A percentile compares a stretch with the other conserved stretches of the same genome.
phyloP scores from a whole-genome alignment of 2,329 filamentous ascomycete genomes.

The Didymella pomorum region DNA sequence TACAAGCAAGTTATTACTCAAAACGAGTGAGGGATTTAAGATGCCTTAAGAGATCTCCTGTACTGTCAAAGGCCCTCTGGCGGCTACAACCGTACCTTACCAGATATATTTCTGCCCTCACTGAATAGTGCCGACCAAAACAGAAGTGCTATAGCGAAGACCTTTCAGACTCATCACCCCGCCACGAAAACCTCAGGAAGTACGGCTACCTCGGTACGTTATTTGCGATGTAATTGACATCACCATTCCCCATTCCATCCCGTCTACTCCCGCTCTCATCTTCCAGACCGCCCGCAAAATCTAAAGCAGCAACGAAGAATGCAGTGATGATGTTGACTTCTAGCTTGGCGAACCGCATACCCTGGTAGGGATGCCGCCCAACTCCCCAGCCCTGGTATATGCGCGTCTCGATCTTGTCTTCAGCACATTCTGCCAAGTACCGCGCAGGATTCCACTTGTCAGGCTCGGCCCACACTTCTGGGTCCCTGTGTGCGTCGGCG shows the following conservation, averaged over 20 bases:
- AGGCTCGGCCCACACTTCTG: not conserved
- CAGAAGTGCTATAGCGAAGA: too few relatives aligned
- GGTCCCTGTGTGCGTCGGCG: not conserved
- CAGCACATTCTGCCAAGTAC: not conserved
- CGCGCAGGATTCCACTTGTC: not conserved
- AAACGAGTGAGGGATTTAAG: too few relatives aligned
- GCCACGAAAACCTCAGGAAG: not conserved
- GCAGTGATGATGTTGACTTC: not conserved
- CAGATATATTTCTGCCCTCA: too few relatives aligned
- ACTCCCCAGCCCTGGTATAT: not conserved
- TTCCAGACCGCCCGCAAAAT: not conserved
- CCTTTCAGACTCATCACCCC: too few relatives aligned
- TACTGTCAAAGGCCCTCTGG: too few relatives aligned
- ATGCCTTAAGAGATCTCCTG: too few relatives aligned
- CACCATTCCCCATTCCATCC: not conserved
- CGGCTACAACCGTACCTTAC: too few relatives aligned
- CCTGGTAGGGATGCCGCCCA: not conserved
- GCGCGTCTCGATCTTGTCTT: not conserved
- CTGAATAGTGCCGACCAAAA: too few relatives aligned
- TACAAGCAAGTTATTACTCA: too few relatives aligned
- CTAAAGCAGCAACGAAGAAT: not conserved
- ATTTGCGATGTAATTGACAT: not conserved
- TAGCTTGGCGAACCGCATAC: not conserved
- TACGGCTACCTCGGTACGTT: not conserved
- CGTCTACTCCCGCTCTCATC: not conserved